Percentiles rank a stretch among this genome's conserved stretches.
phyloP scores from a whole-genome alignment of 139 green algal genomes.

The Penium margaritaceum region DNA sequence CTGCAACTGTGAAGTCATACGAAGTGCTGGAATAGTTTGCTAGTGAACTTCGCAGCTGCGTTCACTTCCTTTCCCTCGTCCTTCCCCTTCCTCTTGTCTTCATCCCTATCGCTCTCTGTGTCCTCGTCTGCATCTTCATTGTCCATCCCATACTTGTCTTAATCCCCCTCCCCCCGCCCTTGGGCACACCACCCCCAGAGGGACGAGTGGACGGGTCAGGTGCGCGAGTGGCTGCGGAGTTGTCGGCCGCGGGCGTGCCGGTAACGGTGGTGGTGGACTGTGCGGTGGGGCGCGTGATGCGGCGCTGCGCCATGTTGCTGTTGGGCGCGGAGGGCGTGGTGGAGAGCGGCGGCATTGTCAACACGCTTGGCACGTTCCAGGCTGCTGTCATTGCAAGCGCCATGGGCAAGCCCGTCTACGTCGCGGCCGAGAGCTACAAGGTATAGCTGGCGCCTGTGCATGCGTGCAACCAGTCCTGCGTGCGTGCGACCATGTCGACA shows the following conservation, averaged over 20 bases:
- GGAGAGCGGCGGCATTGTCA: conserved; percentile 90
- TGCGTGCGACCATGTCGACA: too few relatives aligned
- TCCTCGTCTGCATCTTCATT: too few relatives aligned
- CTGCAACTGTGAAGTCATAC: too few relatives aligned
- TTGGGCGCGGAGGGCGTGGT: conserved; percentile 88
- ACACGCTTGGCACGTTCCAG: conserved; percentile 82
- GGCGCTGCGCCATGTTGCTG: conserved; percentile 77
- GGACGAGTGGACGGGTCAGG: conserved; percentile 71
- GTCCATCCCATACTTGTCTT: too few relatives aligned
- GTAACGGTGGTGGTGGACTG: conserved; percentile 76
- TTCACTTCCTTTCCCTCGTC: too few relatives aligned
- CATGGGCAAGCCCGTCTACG: conserved; percentile 80
- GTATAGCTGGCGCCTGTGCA: too few relatives aligned
- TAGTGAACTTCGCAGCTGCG: too few relatives aligned
- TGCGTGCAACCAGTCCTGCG: too few relatives aligned
- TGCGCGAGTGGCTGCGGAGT: conserved; percentile 49
- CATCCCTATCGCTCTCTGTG: too few relatives aligned
- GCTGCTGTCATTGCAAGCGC: conserved; percentile 65
- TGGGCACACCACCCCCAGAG: conserved; percentile 13
- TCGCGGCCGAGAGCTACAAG: conserved; percentile 91
- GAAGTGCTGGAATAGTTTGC: too few relatives aligned
- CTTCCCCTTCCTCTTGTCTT: too few relatives aligned
- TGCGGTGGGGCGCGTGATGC: conserved; percentile 70
- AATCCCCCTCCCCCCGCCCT: background rate
- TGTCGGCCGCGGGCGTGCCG: conserved; percentile 68